Evolutionary conservation across 2,329 filamentous ascomycete species (phyloP).

Genomic region (Clarireedia homoeocarpa): DNA sequence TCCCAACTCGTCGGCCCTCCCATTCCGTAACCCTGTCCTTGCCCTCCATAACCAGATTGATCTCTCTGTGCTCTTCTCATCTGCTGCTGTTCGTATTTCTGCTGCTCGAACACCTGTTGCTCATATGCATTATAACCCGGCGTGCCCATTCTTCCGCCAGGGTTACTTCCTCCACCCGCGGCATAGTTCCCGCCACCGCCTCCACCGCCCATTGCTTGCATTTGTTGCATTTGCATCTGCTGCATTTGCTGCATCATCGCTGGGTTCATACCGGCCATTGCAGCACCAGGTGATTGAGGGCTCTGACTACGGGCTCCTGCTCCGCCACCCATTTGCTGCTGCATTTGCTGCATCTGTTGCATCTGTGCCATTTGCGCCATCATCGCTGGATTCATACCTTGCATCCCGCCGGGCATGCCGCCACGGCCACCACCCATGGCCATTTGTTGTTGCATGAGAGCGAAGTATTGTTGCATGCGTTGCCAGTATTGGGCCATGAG

Average conservation of each 20-base stretch:
- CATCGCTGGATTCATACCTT: conserved; percentile 66
- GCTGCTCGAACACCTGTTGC: conserved; percentile 68
- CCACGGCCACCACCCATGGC: conserved; percentile 53
- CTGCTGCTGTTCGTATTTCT: conserved; percentile 66
- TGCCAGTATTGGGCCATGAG: conserved; percentile 99
- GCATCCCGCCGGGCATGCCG: conserved; percentile 49
- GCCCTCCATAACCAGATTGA: conserved; percentile 24
- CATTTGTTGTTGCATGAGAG: conserved; percentile 91
- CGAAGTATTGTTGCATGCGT: conserved; percentile 95
- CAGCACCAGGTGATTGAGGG: conserved; percentile 26
- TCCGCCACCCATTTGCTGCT: conserved; percentile 37
- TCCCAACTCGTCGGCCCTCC: conserved; percentile 79
- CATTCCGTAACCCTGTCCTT: conserved; percentile 35
- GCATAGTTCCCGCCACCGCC: conserved; percentile 25
- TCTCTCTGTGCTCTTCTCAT: conserved; percentile 38
- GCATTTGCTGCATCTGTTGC: conserved; percentile 63
- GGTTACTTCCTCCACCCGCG: conserved; percentile 32
- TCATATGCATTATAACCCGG: conserved; percentile 50
- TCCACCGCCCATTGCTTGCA: conserved; percentile 31
- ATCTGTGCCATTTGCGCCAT: conserved; percentile 68
- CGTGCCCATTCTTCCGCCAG: conserved; percentile 35
- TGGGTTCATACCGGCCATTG: conserved; percentile 31
- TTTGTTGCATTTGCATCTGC: conserved; percentile 42
- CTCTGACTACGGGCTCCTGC: conserved; percentile 27
- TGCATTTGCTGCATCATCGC: conserved; percentile 50